phyloP scores from a whole-genome alignment of 805 yeast genomes.

The Spathaspora passalidarum region DNA sequence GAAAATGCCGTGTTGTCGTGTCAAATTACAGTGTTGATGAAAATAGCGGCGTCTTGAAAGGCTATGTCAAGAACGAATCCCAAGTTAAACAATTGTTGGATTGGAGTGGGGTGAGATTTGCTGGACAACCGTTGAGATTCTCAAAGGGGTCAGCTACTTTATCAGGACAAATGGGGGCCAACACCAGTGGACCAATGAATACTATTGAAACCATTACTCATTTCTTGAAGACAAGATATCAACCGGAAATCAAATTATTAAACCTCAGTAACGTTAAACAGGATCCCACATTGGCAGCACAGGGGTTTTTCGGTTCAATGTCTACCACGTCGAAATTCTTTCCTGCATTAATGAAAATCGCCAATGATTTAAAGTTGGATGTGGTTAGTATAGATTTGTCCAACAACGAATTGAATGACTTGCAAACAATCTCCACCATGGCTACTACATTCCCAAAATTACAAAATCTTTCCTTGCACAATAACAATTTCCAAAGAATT shows the following conservation, averaged over 20 bases:
- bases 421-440: conserved; percentile 55
- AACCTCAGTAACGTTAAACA: conserved; percentile 63
- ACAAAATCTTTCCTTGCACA: conserved; percentile 74
- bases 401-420: conserved; percentile 56
- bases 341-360: conserved; percentile 84
- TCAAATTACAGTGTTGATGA: conserved; percentile 53
- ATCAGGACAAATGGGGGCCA: conserved; percentile 11
- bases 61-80: conserved; percentile 48
- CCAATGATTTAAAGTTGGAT: conserved; percentile 49
- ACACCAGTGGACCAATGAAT: conserved; percentile 13
- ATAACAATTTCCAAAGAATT: conserved; percentile 62
- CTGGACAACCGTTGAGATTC: conserved; percentile 65
- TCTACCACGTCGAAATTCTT: conserved; percentile 77
- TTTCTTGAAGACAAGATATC: conserved; percentile 66
- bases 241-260: conserved; percentile 59
- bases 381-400: conserved; percentile 74
- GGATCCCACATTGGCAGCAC: conserved; percentile 57
- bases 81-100: conserved; percentile 60
- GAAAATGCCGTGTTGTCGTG: conserved; percentile 61
- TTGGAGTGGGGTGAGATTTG: conserved; percentile 78
- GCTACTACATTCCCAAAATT: conserved; percentile 73
- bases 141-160: conserved; percentile 26
- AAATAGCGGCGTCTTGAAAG: conserved; percentile 48
- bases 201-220: conserved; percentile 62
- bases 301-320: conserved; percentile 63